Base-by-base conservation (phyloP, 2,329 filamentous ascomycete genomes). In the Fusarium aywerte region DNA sequence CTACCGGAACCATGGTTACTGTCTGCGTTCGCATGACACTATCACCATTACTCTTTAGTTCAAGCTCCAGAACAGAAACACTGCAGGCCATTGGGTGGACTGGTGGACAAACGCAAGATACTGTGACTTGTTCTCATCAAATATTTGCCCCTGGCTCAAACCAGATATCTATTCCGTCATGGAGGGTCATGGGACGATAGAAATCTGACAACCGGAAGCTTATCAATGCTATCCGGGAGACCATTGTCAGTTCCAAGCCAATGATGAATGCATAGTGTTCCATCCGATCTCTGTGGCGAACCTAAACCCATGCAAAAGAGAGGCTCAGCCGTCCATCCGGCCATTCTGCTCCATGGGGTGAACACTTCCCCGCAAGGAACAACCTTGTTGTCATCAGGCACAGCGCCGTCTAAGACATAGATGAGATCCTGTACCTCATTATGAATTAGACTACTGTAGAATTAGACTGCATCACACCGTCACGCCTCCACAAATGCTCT, bases 341-440 rank as follows among this genome's bases (percentile, higher is more conserved):
- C 31, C 38, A 38, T 49, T 48, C 8, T 35, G 5, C n/a, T 38
- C 45, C 32, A 49, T 10, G 45, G 12, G 33, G 21, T 36, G 12
- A 3, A 15, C 4, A 7, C 23, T 49, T 38, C 45, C 45, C 45
- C 45, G 21, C 45, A 49, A 18, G 45, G 32, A 49, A 11, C 25
- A 49, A 49, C 45, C 45, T 49, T 49, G 45, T 43, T 5, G 0
- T 18, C 2, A 1, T 18, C 45, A 49, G 45, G 45, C 32, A 49
- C 45, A 49, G 45, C 45, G 21, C 32, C 23, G 38, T 49, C 45
- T 36, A 49, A 49, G 45, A 49, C 45, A 49, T 25, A 48, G 45
- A 48, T 27, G 21, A 38, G 45, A 36, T 49, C 16, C 45, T 49
- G 44, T 47, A 47, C 40, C 40, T 43, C 16, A 35, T 35, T 35